These are phyloP conservation scores for Xylariaceae sp. DNA, from an alignment of 2,329 filamentous ascomycete species.

Conservation along the genomic window DNA sequence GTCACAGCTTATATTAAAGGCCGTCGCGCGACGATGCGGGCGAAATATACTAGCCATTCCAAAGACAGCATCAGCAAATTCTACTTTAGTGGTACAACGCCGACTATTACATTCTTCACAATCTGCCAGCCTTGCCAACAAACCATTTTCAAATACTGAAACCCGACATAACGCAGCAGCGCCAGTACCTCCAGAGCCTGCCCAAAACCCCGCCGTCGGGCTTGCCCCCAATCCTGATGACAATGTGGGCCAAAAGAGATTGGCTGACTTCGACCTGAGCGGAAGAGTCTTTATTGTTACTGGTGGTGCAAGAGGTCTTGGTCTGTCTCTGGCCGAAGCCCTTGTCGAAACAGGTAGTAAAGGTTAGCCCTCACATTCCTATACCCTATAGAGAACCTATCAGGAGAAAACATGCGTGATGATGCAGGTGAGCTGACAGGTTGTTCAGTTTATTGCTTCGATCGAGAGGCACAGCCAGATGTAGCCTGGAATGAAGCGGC, in stretches of 20 bases:
- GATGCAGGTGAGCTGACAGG: constrained; percentile 17
- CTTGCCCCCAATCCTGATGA: constrained; percentile 30
- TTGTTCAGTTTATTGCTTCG: constrained; percentile 61
- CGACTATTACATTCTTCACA: constrained; percentile 14
- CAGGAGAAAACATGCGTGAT: background rate
- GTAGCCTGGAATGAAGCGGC: constrained; percentile 67
- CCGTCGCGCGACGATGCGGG: constrained; percentile 6
- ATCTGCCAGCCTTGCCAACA: background rate
- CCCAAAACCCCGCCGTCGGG: constrained; percentile 36
- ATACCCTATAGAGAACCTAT: too few relatives aligned
- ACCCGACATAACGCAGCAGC: constrained; percentile 1
- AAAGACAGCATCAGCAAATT: constrained; percentile 2
- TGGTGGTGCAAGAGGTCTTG: constrained; percentile 74
- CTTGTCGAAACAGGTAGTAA: constrained; percentile 77
- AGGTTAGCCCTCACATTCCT: constrained; percentile 46
- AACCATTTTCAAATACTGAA: background rate
- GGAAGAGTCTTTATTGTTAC: constrained; percentile 74
- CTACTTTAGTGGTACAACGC: background rate
- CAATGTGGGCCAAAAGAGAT: constrained; percentile 44
- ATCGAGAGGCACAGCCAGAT: constrained; percentile 56
- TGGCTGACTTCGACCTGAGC: constrained; percentile 74
- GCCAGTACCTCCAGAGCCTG: constrained; percentile 35
- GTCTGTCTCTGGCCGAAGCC: constrained; percentile 76
- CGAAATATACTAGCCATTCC: background rate
- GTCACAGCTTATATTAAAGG: constrained; percentile 12